Conservation (phyloP, 306 rosid genomes). For the Dalbergia cultrata region DNA sequence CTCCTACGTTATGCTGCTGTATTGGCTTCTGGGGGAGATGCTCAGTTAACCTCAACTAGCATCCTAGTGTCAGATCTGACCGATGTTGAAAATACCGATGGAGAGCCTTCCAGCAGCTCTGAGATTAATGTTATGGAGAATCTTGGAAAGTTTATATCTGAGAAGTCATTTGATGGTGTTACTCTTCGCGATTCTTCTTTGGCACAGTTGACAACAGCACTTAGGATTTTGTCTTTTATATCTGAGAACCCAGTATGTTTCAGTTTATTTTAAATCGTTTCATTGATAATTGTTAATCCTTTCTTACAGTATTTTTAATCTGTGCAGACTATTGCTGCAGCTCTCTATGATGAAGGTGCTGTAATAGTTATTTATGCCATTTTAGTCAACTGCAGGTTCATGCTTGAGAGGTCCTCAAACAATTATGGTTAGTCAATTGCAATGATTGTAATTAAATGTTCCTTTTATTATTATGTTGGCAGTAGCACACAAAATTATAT, state of each 20-base stretch:
- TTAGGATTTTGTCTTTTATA: slow-evolving; percentile 92
- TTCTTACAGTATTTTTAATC: slow-evolving; percentile 48
- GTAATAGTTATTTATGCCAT: slow-evolving; percentile 80
- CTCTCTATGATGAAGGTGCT: slow-evolving; percentile 92
- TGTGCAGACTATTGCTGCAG: slow-evolving; percentile 81
- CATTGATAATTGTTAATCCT: slow-evolving; percentile 31
- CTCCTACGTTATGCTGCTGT: slow-evolving; percentile 92
- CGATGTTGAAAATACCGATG: slow-evolving; percentile 84
- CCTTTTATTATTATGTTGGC: slow-evolving; percentile 20
- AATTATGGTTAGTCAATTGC: slow-evolving; percentile 71
- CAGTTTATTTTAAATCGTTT: slow-evolving; percentile 38
- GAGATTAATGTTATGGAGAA: slow-evolving; percentile 97
- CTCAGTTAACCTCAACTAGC: slow-evolving; percentile 78
- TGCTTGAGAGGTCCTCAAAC: slow-evolving; percentile 96
- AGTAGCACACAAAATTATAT: neutral
- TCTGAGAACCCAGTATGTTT: slow-evolving; percentile 92
- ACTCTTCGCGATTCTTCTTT: slow-evolving; percentile 89
- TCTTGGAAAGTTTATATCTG: slow-evolving; percentile 87
- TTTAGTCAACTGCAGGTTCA: slow-evolving; percentile 87
- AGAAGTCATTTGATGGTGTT: slow-evolving; percentile 93
- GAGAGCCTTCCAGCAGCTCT: slow-evolving; percentile 76
- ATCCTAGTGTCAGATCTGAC: slow-evolving; percentile 85
- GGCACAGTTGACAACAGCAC: slow-evolving; percentile 92
- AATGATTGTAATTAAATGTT: slow-evolving; percentile 21
- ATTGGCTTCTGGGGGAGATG: slow-evolving; percentile 97